These are phyloP conservation scores for Harringtonia aguacate DNA, from an alignment of 2,329 filamentous ascomycete genomes.

Conservation along the genomic window DNA sequence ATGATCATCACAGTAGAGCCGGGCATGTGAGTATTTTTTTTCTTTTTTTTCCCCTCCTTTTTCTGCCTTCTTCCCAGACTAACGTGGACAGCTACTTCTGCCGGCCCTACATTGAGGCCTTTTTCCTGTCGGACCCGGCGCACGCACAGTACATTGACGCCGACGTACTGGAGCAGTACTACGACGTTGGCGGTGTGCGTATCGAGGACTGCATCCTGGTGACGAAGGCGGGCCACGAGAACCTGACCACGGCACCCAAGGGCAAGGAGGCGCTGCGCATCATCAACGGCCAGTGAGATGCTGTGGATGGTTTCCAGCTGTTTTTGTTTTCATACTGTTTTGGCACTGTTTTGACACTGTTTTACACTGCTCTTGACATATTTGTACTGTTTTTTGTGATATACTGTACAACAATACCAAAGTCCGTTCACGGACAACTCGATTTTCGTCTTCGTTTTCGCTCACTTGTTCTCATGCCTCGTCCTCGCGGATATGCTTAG, in stretches of 20 bases:
- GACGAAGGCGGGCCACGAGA: slow-evolving; percentile 68
- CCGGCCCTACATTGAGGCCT: slow-evolving; percentile 59
- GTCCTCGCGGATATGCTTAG: too few relatives aligned
- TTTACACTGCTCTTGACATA: too few relatives aligned
- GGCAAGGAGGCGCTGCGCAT: slow-evolving; percentile 57
- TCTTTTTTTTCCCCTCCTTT: neutral
- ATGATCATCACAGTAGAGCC: slow-evolving; percentile 76
- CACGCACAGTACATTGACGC: slow-evolving; percentile 56
- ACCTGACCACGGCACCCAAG: slow-evolving; percentile 73
- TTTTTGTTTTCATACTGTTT: slow-evolving; percentile 5
- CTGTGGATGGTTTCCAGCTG: neutral
- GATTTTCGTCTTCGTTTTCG: too few relatives aligned
- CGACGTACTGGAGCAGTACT: slow-evolving; percentile 56
- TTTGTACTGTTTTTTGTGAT: too few relatives aligned
- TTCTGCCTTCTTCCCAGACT: neutral
- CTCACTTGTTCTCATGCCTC: too few relatives aligned
- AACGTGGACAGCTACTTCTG: slow-evolving; percentile 55
- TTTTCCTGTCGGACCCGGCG: slow-evolving; percentile 47
- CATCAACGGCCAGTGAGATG: slow-evolving; percentile 29
- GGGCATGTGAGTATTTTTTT: slow-evolving; percentile 42
- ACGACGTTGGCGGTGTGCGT: slow-evolving; percentile 74
- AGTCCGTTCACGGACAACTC: too few relatives aligned
- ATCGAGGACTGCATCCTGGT: slow-evolving; percentile 89
- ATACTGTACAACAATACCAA: too few relatives aligned
- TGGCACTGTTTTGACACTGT: slow-evolving; percentile 1